phyloP scores from a whole-genome alignment of 768 basidiomycete genomes.

The Amanita polypyramis region DNA sequence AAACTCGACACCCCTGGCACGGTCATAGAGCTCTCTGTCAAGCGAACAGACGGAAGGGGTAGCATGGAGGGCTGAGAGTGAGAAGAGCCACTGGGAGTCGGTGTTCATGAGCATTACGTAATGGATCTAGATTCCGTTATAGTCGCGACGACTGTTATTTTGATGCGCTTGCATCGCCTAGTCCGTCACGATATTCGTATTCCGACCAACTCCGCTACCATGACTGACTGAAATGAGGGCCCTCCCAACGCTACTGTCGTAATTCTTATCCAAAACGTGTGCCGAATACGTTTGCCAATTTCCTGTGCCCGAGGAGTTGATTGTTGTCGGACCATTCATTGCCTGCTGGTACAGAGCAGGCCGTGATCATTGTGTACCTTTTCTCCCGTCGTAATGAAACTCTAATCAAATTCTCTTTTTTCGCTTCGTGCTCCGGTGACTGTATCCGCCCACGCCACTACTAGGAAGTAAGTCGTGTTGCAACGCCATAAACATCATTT shows the following conservation, averaged over 20 bases:
- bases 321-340: background rate
- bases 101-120: conserved; percentile 10
- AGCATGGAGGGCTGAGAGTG: conserved; percentile 40
- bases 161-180: too few species aligned
- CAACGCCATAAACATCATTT: background rate
- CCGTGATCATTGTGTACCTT: background rate
- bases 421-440: background rate
- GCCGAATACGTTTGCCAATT: background rate
- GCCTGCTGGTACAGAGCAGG: background rate
- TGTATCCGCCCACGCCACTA: background rate
- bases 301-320: background rate
- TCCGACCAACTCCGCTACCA: too few species aligned
- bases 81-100: conserved; percentile 63
- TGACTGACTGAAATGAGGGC: too few species aligned
- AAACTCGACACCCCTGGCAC: conserved; percentile 78
- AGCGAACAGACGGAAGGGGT: conserved; percentile 54
- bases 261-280: background rate
- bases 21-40: conserved; percentile 65
- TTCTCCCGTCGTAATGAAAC: background rate
- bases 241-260: too few species aligned
- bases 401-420: background rate
- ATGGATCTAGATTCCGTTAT: background rate
- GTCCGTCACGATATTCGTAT: too few species aligned
- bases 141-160: background rate
- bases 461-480: background rate